Evolutionary conservation across 2,329 filamentous ascomycete species (phyloP), one percentile per base, ranked within the genome.

Genomic region (Diaporthe eres): DNA sequence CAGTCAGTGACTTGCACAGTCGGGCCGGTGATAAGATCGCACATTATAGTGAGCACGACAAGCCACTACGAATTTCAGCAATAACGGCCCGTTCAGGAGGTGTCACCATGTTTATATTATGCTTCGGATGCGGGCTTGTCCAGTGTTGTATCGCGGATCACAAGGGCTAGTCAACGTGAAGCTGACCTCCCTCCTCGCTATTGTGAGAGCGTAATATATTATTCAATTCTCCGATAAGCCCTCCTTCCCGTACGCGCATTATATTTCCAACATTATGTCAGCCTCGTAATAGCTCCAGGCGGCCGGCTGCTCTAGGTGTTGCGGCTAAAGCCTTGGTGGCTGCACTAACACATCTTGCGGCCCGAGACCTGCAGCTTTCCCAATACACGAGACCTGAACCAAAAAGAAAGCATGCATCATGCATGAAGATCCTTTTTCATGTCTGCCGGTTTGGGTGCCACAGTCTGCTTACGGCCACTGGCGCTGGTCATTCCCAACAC

Each of bases 401-500:
- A n/a, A 39, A 53, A 53, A 39, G 28, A 68, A 68, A 51, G 3
- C 22, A 39, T 68, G 65, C 65, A 55, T 42, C 42, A 44, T 49
- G 65, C 65, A 70, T 55, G 49, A 55, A 28, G 47, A 55, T 70
- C 65, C 49, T 42, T 25, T 53, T 68, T 55, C 6, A 63, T 31
- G 17, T 39, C 15, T 37, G 47, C 34, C 65, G 15, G 8, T 55
- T 55, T 55, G 34, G 49, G 49, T 42, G 15, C n/a, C 37, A 70
- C 65, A 28, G 2, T 22, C 65, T 53, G 47, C 65, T 42, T 55
- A 42, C 49, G 31, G 13, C 65, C 65, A 55, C n/a, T 55, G 65
- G 47, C 65, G 65, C 65, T 28, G 47, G 65, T 70, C 65, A 42
- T 53, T 15, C 19, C 31, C 31, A 5, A 15, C 12, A 67, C 65